Percentiles rank a stretch among this genome's conserved stretches.
These are phyloP conservation scores for Moniliella sp. DNA, from an alignment of 1,284 basidiomycete species.

Conservation along the genomic window DNA sequence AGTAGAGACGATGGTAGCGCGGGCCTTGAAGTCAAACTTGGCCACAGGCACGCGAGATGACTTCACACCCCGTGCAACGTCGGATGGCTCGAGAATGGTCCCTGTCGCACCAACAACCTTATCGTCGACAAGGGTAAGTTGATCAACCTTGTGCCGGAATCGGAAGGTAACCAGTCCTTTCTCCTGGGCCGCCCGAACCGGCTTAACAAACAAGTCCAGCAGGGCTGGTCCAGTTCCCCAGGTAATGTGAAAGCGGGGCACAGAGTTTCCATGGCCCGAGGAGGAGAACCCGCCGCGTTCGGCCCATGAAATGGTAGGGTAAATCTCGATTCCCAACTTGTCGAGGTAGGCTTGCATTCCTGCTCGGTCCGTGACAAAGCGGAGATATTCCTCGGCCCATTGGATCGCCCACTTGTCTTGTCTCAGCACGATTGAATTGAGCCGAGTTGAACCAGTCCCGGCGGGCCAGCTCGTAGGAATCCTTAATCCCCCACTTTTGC, in stretches of 20 bases:
- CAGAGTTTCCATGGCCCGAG: conserved; percentile 5
- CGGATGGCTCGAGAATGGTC: conserved; percentile 2
- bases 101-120: conserved; percentile 3
- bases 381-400: conserved; percentile 5
- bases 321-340: conserved; percentile 3
- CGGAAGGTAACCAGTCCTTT: conserved; percentile 5
- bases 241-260: conserved; percentile 7
- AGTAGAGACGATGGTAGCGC: conserved; percentile 4
- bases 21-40: conserved; percentile 2
- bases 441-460: conserved; percentile 6
- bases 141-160: conserved; percentile 5
- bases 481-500: conserved; percentile 5
- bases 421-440: conserved; percentile 3
- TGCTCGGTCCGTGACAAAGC: conserved; percentile 6
- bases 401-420: conserved; percentile 4
- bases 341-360: conserved; percentile 3
- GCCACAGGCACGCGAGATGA: conserved; percentile 3
- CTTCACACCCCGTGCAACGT: conserved; percentile 2
- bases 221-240: conserved; percentile 6
- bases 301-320: conserved; percentile 4
- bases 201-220: conserved; percentile 4
- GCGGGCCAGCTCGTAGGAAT: conserved; percentile 4
- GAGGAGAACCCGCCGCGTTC: conserved; percentile 4
- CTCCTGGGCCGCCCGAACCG: conserved; percentile 4
- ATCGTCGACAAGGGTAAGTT: conserved; percentile 2